Evolutionary conservation across 2,329 filamentous ascomycete species (phyloP), one percentile per base, ranked within the genome.

Genomic region (Coniochaeta sp.): DNA sequence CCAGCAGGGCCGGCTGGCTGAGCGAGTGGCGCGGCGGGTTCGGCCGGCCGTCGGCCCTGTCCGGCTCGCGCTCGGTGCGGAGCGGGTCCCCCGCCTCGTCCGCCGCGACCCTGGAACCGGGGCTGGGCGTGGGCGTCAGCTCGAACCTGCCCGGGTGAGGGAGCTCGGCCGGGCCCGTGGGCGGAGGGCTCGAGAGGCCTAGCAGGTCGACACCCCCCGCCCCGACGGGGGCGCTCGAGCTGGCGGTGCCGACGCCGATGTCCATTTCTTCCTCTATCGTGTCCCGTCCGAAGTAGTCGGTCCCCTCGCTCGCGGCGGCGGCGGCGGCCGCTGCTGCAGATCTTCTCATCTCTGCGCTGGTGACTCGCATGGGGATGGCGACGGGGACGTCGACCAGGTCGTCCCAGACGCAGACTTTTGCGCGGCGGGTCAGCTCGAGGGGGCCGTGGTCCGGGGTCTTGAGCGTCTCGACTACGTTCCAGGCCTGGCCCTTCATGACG

Each of bases 401-500:
- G 70, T 99, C 95, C 95, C 95, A 99, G 14, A 99, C 93, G 68
- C 92, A 96, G 19, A 99, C 93, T 67, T 93, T 87, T 57, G 91
- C 89, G 66, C 95, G 84, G 64, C 95, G 84, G 5, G 95, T 98
- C 59, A 99, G 83, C 75, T 98, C 95, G 19, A 99, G 79, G 0
- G 95, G 95, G 0, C 95, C 95, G 70, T 98, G 93, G 69, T 98
- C 95, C 0, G 86, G 81, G 19, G 90, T 90, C 73, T 99, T 99
- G 63, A 99, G 81, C 0, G 95, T 97, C 77, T 99, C 95, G 5
- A 99, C 95, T 0, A 99, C 95, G 71, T 99, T 99, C 92, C 95
- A 99, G 0, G 95, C 95, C 72, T 99, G 95, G 12, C 95, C 95
- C 75, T 99, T 99, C 91, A 99, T 96, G 62, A 99, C 95, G 1